Base-by-base conservation (phyloP, 2,329 filamentous ascomycete species). In the Paraconiothyrium brasiliense region DNA sequence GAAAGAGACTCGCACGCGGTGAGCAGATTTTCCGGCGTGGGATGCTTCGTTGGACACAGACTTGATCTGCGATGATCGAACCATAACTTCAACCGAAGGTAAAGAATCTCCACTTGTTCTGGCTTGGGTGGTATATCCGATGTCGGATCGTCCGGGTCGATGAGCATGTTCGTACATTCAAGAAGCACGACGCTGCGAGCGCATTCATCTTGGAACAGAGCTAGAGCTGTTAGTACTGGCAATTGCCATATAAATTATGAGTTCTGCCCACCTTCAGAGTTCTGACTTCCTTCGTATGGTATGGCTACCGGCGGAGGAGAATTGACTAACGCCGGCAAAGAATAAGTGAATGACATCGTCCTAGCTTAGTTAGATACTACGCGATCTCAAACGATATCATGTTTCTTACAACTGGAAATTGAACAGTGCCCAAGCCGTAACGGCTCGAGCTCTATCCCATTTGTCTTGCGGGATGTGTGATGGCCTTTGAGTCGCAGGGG, bases 331-430 rank as follows among this genome's bases (percentile, higher is more conserved):
- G 62, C 58, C 10, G 70, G 67, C 32, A 71, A 68, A 14, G 67
- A 69, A 48, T 71, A 74, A 1, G 64, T 69, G 22, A 71, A 71
- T 8, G 74, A 67, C 71, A 75, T 74, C 1, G 67, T 66, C 30
- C 73, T 76, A 35, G 2, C 1, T 2, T 7, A 1, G 39, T 73
- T 27, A 71, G 65, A 22, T 24, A 5, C 4, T 35, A 41, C 13
- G n/a, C 3, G 13, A 32, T n/a, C n/a, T 9, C 14, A 35, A 3
- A 27, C 11, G 20, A 22, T 43, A 27, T 8, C 11, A 24, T 20
- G 11, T 10, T 20, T 61, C 71, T 56, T 60, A 75, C 74, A 75
- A 58, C 63, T 76, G 74, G 43, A 76, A 76, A 34, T 75, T 76
- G 59, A 75, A 71, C 11, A 74, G 44, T 5, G 66, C 63, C 74